These are phyloP conservation scores for Trametes elegans DNA, from an alignment of 768 basidiomycete genomes.

Conservation along the genomic window DNA sequence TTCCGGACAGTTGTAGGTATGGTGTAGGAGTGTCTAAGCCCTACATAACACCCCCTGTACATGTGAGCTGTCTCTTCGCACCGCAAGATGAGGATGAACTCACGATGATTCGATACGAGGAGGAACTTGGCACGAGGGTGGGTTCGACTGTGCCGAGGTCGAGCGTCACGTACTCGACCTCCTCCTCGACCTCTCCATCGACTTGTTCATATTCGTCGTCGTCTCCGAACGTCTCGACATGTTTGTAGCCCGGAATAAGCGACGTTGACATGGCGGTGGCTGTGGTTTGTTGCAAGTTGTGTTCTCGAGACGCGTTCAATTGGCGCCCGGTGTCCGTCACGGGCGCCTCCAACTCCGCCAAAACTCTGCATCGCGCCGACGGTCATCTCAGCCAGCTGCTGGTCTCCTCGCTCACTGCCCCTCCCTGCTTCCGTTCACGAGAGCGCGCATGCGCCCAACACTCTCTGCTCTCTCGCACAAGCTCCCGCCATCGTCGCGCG, in stretches of 20 bases:
- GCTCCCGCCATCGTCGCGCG: conserved; percentile 41
- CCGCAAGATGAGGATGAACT: conserved; percentile 29
- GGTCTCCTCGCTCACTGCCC: too few relatives aligned
- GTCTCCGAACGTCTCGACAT: conserved; percentile 65
- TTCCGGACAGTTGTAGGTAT: conserved; percentile 74
- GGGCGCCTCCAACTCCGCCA: too few relatives aligned
- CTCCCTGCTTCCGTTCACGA: too few relatives aligned
- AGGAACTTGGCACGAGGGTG: conserved; percentile 68
- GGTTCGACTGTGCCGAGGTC: conserved; percentile 74
- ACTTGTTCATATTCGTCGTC: conserved; percentile 68
- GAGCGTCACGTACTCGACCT: conserved; percentile 66
- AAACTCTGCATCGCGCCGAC: too few relatives aligned
- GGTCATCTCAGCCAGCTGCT: too few relatives aligned
- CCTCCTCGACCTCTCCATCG: too few relatives aligned
- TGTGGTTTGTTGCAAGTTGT: too few relatives aligned
- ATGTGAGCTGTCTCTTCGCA: neutral
- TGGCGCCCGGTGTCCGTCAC: too few relatives aligned
- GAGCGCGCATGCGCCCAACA: too few relatives aligned
- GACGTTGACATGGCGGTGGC: too few relatives aligned
- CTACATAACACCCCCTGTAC: conserved; percentile 27
- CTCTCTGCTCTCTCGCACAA: conserved; percentile 29
- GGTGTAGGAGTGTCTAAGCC: conserved; percentile 78
- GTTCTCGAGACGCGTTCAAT: too few relatives aligned
- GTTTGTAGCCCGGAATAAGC: conserved; percentile 58
- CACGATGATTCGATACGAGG: conserved; percentile 73